These are phyloP conservation scores for Entomortierella parvispora DNA, from an alignment of 192 early-diverging fungal genomes.

Conservation along the genomic window DNA sequence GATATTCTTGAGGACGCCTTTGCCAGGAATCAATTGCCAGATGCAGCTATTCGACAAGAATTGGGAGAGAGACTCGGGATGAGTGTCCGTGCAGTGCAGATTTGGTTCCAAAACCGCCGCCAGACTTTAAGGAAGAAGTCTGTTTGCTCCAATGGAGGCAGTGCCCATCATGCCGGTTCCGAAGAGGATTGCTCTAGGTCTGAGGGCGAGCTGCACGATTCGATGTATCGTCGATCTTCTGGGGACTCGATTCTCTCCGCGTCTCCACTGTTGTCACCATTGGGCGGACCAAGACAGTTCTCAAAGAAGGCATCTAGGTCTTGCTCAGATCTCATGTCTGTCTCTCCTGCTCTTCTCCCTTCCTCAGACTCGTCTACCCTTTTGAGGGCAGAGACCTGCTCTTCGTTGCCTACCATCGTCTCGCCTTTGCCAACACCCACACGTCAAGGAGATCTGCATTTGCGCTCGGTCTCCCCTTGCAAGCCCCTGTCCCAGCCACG, in stretches of 20 bases:
- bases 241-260: constrained; percentile 22
- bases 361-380: neutral
- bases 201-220: neutral
- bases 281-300: neutral
- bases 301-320: constrained; percentile 10
- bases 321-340: constrained; percentile 13
- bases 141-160: neutral
- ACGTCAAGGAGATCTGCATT: too few species aligned
- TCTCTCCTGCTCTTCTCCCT: neutral
- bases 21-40: constrained; percentile 74
- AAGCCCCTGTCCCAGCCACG: too few species aligned
- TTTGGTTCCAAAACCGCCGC: constrained; percentile 87
- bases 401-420: constrained; percentile 10
- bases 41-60: constrained; percentile 67
- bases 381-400: constrained; percentile 21
- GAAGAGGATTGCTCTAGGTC: constrained; percentile 33
- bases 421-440: neutral
- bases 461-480: too few species aligned
- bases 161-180: constrained; percentile 7
- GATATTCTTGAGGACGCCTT: constrained; percentile 77
- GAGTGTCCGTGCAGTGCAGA: constrained; percentile 78
- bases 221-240: constrained; percentile 12
- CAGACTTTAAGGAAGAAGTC: constrained; percentile 68
- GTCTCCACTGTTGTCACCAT: neutral
- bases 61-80: constrained; percentile 73